Evolutionary conservation across 2,329 filamentous ascomycete species (phyloP).

Genomic region (Drechslerella dactyloides): DNA sequence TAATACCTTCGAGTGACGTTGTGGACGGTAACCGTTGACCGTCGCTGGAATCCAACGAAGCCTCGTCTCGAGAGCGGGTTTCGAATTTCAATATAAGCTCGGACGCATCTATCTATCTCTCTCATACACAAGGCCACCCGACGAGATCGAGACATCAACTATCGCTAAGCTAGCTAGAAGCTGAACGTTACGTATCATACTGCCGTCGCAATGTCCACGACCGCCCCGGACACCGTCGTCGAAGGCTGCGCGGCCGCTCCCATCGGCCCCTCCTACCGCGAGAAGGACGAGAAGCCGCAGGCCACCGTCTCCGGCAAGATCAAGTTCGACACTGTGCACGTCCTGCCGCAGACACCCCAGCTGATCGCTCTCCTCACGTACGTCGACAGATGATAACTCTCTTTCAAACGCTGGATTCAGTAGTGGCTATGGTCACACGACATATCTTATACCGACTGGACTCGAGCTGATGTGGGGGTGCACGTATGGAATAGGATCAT

Average conservation of each 20-base stretch:
- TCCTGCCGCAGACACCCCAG: constrained; percentile 91
- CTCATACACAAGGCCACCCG: no score
- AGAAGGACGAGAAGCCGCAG: constrained; percentile 53
- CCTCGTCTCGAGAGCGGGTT: no score
- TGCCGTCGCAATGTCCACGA: constrained; percentile 30
- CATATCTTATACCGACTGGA: not conserved
- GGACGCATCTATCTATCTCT: no score
- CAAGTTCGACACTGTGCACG: constrained; percentile 82
- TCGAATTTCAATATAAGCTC: no score
- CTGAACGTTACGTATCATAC: not conserved
- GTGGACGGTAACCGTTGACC: no score
- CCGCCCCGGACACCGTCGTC: constrained; percentile 38
- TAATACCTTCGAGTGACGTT: no score
- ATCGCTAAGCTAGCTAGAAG: no score
- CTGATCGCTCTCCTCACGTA: constrained; percentile 97
- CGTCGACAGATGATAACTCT: no score
- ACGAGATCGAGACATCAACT: no score
- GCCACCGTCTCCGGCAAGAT: constrained; percentile 76
- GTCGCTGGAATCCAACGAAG: no score
- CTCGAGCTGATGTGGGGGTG: constrained; percentile 15
- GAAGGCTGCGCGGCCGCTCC: constrained; percentile 51
- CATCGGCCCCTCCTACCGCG: constrained; percentile 55
- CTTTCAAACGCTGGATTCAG: no score
- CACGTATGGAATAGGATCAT: constrained; percentile 83
- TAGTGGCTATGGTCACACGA: no score